Base-by-base conservation (phyloP, 1,284 basidiomycete species). In the Pholiota adiposa region DNA sequence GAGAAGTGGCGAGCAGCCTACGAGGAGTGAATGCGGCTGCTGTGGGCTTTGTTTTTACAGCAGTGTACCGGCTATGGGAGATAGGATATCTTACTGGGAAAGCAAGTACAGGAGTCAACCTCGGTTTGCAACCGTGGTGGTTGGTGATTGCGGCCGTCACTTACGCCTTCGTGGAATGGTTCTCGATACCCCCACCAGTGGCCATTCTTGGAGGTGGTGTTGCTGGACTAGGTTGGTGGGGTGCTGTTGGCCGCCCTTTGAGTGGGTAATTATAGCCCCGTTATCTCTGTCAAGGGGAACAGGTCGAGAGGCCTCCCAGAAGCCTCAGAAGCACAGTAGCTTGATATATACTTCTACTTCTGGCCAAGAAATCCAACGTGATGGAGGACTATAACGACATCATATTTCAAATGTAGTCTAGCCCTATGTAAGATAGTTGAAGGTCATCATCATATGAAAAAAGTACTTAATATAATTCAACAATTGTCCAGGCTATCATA, bases 11-110 rank as follows among this genome's bases (percentile, higher is more conserved):
- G 4, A 77, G 75, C 25, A 63, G 81, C 2, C 65, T 87, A 36
- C 72, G 83, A 51, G 85, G 84, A 2, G 72, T 86, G 4, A 85
- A 85, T 63, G 83, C 84, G 3, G 75, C 80, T 4, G 84, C 84
- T 0, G 76, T 82, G 9, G 84, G 84, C 0, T 73, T 87, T 33
- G 79, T 87, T 14, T 85, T 76, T 60, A 83, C 81, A 0, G 82
- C 83, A 3, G 81, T 85, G 1, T 84, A 81, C 70, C 77, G 81
- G 54, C 73, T 85, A 31, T 85, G 74, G 72, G 75, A 75, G 61
- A 72, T 75, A 44, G 75, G 75, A 6, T 76, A 73, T 56, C 63
- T 76, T 51, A 74, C 69, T 19, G 64, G 67, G 12, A 54, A 62
- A 23, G 60, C 67, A 21, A 69, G 55, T 23, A 48, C 57, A 18